Conservation (phyloP, 192 early-diverging fungal genomes). For the Globomyces pollinis-pini region DNA sequence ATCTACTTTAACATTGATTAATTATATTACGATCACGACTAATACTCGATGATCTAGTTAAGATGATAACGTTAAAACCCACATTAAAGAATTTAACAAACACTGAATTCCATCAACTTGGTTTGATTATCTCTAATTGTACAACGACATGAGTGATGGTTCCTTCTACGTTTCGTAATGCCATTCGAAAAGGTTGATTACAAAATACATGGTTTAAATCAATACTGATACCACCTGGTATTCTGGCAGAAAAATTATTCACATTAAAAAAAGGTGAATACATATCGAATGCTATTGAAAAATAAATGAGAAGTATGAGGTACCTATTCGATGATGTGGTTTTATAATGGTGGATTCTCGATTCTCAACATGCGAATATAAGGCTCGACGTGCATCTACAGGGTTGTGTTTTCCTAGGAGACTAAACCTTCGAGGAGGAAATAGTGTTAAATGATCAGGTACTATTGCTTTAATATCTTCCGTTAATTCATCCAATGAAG, state of each 20-base stretch:
- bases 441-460: too few relatives aligned
- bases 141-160: too few relatives aligned
- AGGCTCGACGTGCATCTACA: neutral
- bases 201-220: neutral
- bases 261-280: neutral
- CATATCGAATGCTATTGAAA: slow-evolving; percentile 1
- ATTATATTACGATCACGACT: too few relatives aligned
- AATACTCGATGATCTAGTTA: too few relatives aligned
- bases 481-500: too few relatives aligned
- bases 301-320: too few relatives aligned
- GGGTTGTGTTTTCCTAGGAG: neutral
- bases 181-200: neutral
- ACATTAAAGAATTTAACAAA: too few relatives aligned
- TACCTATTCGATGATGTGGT: neutral
- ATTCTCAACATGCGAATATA: neutral
- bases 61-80: too few relatives aligned
- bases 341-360: neutral
- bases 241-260: neutral
- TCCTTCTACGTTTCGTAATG: neutral
- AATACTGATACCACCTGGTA: neutral
- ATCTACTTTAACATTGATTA: too few relatives aligned
- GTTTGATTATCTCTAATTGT: too few relatives aligned
- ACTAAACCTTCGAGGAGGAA: neutral
- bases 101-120: too few relatives aligned
- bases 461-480: too few relatives aligned